phyloP scores from a whole-genome alignment of 116 monocot genomes.

The Zostera marina region DNA sequence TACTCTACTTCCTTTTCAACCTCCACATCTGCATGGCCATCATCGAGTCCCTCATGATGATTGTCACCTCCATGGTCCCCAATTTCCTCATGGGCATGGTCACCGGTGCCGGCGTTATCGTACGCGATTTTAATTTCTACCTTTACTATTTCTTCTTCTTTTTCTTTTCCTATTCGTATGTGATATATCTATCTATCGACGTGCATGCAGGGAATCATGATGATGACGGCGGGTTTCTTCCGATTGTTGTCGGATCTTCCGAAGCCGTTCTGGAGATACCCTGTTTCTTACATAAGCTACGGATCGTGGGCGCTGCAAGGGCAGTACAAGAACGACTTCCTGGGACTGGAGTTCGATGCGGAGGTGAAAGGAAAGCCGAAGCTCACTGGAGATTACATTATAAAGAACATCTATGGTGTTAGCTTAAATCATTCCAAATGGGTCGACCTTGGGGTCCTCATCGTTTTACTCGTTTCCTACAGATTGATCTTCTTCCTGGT shows the following conservation, averaged over 20 bases:
- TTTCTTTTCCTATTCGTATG: too few relatives aligned
- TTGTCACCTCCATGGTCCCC: constrained; percentile 65
- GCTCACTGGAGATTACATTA: constrained; percentile 42
- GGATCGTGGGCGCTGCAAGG: constrained; percentile 84
- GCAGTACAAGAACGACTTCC: constrained; percentile 67
- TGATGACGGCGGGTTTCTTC: constrained; percentile 87
- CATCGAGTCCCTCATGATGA: constrained; percentile 95
- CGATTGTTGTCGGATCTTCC: constrained; percentile 71
- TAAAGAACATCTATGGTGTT: constrained; percentile 32
- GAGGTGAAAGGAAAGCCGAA: constrained; percentile 39
- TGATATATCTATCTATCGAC: too few relatives aligned
- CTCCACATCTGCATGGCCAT: constrained; percentile 52
- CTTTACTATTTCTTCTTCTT: too few relatives aligned
- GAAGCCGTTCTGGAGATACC: constrained; percentile 81
- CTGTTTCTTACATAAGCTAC: constrained; percentile 71
- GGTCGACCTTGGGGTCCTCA: constrained; percentile 40
- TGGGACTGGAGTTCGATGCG: constrained; percentile 65
- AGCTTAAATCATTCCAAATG: constrained; percentile 56
- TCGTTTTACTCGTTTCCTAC: constrained; percentile 40
- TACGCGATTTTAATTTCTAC: too few relatives aligned
- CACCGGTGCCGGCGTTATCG: constrained; percentile 72
- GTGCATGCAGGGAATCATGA: constrained; percentile 94
- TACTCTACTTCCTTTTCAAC: constrained; percentile 35
- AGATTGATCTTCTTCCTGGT: constrained; percentile 59
- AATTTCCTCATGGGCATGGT: constrained; percentile 88